phyloP scores from a whole-genome alignment of 2,329 filamentous ascomycete genomes.

The Diplodia seriata region DNA sequence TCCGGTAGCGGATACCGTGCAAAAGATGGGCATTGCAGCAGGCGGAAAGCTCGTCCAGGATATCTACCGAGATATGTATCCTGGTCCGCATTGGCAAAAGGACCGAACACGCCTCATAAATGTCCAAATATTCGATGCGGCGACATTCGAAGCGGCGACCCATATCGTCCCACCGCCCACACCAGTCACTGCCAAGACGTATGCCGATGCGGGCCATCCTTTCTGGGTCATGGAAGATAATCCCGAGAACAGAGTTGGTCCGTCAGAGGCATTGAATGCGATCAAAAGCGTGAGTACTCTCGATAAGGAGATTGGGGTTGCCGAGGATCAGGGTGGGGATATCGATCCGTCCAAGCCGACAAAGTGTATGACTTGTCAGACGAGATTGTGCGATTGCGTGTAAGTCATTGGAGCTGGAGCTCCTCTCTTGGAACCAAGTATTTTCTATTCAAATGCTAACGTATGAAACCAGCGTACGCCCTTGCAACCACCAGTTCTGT shows the following conservation, averaged over 20 bases:
- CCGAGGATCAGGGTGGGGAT: too few species aligned
- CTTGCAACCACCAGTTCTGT: slow-evolving; percentile 1
- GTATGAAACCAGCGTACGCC: background rate
- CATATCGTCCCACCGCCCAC: background rate
- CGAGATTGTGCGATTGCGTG: background rate
- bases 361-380: background rate
- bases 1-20: background rate
- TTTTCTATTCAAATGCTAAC: background rate
- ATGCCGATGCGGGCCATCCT: background rate
- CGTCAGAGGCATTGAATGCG: background rate
- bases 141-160: background rate
- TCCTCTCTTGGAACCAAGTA: too few species aligned
- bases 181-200: background rate
- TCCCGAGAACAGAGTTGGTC: background rate
- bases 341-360: background rate
- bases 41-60: background rate
- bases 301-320: background rate
- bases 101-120: background rate
- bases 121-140: background rate
- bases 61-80: background rate
- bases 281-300: background rate
- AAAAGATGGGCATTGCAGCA: background rate
- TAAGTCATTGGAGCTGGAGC: background rate
- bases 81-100: background rate
- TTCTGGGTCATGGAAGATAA: background rate